Evolutionary conservation across 1,284 basidiomycete species (phyloP).

Genomic region (Lignosus rhinocerotis): DNA sequence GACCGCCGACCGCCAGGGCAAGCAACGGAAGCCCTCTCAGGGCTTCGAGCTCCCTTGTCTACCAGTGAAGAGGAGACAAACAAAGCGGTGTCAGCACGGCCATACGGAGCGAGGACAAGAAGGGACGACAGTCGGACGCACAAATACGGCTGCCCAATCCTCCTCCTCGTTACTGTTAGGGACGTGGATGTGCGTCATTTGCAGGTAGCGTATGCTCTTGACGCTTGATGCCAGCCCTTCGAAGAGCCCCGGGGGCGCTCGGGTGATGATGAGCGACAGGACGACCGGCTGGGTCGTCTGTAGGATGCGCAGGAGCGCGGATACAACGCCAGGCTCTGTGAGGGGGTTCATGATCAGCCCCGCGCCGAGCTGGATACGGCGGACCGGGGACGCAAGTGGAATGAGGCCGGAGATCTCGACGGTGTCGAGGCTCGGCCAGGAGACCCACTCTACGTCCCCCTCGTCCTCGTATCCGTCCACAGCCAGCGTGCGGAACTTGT

Average conservation of each 20-base stretch:
- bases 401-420: neutral
- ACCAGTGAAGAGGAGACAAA: no score
- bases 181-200: neutral
- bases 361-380: neutral
- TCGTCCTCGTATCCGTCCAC: no score
- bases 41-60: neutral
- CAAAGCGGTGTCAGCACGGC: no score
- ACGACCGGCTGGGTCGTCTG: neutral
- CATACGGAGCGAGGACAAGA: no score
- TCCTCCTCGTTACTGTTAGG: neutral
- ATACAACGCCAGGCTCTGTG: neutral
- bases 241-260: neutral
- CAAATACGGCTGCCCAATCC: no score
- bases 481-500: neutral
- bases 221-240: neutral
- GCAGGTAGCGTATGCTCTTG: neutral
- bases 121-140: no score
- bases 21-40: neutral
- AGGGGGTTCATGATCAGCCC: neutral
- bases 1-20: neutral
- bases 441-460: neutral
- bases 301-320: neutral
- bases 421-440: neutral
- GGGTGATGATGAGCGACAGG: neutral
- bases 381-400: neutral